phyloP scores from a whole-genome alignment of 176 grass and related monocot genomes.

The barley (Hordeum vulgare) region DNA sequence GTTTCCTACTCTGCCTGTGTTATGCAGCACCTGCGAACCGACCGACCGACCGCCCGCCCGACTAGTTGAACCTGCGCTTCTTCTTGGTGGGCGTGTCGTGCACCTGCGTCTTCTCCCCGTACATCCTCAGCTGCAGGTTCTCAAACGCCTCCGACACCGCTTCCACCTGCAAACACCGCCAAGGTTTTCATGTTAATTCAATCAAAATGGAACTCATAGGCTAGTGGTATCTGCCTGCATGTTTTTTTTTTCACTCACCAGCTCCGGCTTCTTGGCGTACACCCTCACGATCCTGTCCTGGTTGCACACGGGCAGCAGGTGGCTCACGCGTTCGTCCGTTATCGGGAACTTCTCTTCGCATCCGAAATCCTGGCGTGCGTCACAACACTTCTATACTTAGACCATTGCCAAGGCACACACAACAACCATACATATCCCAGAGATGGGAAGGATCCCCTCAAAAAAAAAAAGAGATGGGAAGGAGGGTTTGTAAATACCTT shows the following conservation, averaged over 20 bases:
- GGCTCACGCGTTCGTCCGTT: conserved; percentile 79
- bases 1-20: background rate
- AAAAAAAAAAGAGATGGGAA: background rate
- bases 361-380: conserved; percentile 42
- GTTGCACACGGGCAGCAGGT: conserved; percentile 59
- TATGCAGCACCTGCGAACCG: background rate
- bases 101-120: conserved; percentile 82
- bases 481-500: conserved; percentile 51
- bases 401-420: background rate
- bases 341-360: conserved; percentile 72
- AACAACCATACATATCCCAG: background rate
- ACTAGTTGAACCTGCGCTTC: conserved; percentile 35
- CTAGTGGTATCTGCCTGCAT: background rate
- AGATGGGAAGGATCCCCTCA: no score
- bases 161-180: conserved; percentile 42
- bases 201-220: background rate
- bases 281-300: conserved; percentile 85
- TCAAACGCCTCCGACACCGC: conserved; percentile 83
- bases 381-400: conserved; percentile 1
- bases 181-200: no score
- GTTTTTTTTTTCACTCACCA: conserved; percentile 40
- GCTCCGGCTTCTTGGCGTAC: conserved; percentile 76
- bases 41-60: no score
- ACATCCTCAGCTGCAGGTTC: conserved; percentile 74
- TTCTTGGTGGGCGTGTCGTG: conserved; percentile 83